Evolutionary conservation across 2,329 filamentous ascomycete species (phyloP).

Genomic region (Scytalidium lignicola): DNA sequence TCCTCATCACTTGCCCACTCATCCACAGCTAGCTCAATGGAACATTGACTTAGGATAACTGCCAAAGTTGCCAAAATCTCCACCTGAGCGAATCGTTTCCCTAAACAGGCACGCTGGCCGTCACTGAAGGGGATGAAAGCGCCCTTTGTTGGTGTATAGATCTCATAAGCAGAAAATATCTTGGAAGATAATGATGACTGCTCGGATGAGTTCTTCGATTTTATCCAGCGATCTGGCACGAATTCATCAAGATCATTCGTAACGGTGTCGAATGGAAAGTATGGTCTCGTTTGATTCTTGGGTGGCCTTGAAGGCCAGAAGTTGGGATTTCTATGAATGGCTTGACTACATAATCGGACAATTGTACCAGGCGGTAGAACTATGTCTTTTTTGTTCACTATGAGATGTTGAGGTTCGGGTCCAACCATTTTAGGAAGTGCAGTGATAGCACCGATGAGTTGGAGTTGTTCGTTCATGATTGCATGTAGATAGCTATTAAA

Average conservation of each 20-base stretch:
- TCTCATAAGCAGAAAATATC: too few species aligned
- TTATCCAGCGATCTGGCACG: conserved; percentile 50
- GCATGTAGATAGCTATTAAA: conserved; percentile 5
- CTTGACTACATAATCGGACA: conserved; percentile 38
- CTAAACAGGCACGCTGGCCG: conserved; percentile 32
- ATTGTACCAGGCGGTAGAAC: conserved; percentile 23
- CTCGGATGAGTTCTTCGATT: background rate
- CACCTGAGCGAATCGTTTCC: conserved; percentile 30
- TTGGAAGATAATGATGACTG: too few species aligned
- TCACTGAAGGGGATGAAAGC: conserved; percentile 30
- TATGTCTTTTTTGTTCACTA: conserved; percentile 2
- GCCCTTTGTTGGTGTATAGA: conserved; percentile 19
- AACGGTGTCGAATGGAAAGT: conserved; percentile 5
- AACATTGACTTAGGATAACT: conserved; percentile 18
- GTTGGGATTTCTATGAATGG: conserved; percentile 46
- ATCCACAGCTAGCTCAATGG: conserved; percentile 23
- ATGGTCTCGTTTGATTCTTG: background rate
- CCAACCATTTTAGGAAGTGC: conserved; percentile 41
- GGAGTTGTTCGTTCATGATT: conserved; percentile 44
- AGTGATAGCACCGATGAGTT: conserved; percentile 47
- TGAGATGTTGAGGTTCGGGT: background rate
- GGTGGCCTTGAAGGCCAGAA: conserved; percentile 41
- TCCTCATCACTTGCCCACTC: conserved; percentile 8
- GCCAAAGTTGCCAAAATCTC: conserved; percentile 29
- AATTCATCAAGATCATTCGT: conserved; percentile 41